phyloP scores from a whole-genome alignment of 805 yeast genomes.

The Metschnikowia orientalis region DNA sequence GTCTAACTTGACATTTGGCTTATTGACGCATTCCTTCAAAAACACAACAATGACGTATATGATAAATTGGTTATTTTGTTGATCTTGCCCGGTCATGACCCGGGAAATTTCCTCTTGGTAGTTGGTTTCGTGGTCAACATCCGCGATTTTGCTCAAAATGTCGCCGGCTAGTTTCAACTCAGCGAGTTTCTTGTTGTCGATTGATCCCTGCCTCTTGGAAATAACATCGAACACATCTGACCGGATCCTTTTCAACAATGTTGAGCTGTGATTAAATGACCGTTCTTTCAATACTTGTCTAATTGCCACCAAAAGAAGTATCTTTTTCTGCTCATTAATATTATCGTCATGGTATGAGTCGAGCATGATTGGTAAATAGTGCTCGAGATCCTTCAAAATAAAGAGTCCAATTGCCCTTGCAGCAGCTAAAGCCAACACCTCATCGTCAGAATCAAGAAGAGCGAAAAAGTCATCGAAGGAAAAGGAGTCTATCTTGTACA shows the following conservation, averaged over 20 bases:
- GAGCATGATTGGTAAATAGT: slow-evolving; percentile 38
- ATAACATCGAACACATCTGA: slow-evolving; percentile 10
- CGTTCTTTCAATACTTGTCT: slow-evolving; percentile 20
- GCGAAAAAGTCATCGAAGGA: slow-evolving; percentile 34
- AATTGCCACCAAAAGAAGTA: slow-evolving; percentile 19
- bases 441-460: slow-evolving; percentile 19
- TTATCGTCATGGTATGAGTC: slow-evolving; percentile 11
- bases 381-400: slow-evolving; percentile 35
- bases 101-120: slow-evolving; percentile 18
- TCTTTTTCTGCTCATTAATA: slow-evolving; percentile 8
- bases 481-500: slow-evolving; percentile 10
- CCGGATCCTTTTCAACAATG: slow-evolving; percentile 11
- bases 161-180: slow-evolving; percentile 36
- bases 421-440: slow-evolving; percentile 39
- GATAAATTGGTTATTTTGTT: slow-evolving; percentile 12
- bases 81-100: slow-evolving; percentile 10
- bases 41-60: slow-evolving; percentile 32
- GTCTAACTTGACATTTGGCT: slow-evolving; percentile 8
- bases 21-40: slow-evolving; percentile 27
- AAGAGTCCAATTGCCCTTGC: slow-evolving; percentile 52
- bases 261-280: slow-evolving; percentile 2
- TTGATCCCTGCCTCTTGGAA: slow-evolving; percentile 5
- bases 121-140: slow-evolving; percentile 11
- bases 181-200: slow-evolving; percentile 14
- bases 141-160: slow-evolving; percentile 26